Conservation (phyloP, 768 basidiomycete genomes). For the Collybia sp. region DNA sequence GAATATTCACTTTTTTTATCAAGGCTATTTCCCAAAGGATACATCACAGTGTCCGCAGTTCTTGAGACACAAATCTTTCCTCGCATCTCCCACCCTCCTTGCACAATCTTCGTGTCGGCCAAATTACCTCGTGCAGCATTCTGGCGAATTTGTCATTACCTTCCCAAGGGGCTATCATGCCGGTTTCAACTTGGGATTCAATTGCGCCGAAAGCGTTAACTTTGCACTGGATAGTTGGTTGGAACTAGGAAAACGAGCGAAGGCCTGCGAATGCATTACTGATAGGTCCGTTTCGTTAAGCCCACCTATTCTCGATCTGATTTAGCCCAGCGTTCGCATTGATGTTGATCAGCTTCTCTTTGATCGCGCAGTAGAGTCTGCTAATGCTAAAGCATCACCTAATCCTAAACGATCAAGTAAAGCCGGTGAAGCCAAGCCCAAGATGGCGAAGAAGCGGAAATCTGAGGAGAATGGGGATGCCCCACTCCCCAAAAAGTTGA, state of each 20-base stretch:
- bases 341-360: conserved; percentile 83
- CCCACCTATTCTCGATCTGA: conserved; percentile 1
- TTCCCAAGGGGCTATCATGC: conserved; percentile 95
- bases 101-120: conserved; percentile 76
- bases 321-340: conserved; percentile 71
- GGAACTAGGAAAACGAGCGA: conserved; percentile 79
- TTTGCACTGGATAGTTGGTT: conserved; percentile 96
- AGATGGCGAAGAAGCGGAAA: conserved; percentile 36
- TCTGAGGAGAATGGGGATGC: conserved; percentile 27
- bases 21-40: conserved; percentile 89
- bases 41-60: conserved; percentile 86
- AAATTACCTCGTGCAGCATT: conserved; percentile 86
- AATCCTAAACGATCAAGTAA: conserved; percentile 16
- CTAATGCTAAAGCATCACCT: conserved; percentile 10
- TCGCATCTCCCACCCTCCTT: conserved; percentile 83
- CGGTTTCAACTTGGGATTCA: conserved; percentile 94
- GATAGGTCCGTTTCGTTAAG: conserved; percentile 50
- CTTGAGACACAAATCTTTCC: conserved; percentile 93
- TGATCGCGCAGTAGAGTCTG: conserved; percentile 53
- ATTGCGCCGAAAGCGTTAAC: conserved; percentile 96
- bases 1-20: conserved; percentile 2
- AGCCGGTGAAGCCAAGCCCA: conserved; percentile 30
- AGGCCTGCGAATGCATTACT: conserved; percentile 66
- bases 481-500: conserved; percentile 47
- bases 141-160: conserved; percentile 95